These are phyloP conservation scores for Phytopythium litorale DNA, from an alignment of 352 stramenopile genomes.

Conservation along the genomic window DNA sequence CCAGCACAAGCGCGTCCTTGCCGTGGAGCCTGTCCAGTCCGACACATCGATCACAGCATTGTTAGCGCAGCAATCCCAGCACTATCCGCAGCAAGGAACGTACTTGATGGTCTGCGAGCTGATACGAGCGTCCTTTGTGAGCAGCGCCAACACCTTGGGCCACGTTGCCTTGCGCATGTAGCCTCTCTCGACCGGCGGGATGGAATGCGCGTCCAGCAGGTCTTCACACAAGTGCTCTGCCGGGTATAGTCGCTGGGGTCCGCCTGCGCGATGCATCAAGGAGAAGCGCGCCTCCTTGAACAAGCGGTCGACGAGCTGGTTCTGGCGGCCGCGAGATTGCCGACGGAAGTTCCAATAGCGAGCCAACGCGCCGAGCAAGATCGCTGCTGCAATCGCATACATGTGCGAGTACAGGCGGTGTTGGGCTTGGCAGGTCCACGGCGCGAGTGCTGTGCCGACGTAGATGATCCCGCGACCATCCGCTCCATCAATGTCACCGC, in stretches of 20 bases:
- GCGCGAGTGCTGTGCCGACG: slow-evolving; percentile 36
- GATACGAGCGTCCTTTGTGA: slow-evolving; percentile 59
- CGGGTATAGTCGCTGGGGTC: slow-evolving; percentile 40
- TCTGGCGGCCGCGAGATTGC: slow-evolving; percentile 38
- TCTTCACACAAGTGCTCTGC: slow-evolving; percentile 58
- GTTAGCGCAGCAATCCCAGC: background rate
- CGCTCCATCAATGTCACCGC: slow-evolving; percentile 28
- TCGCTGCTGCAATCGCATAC: slow-evolving; percentile 31
- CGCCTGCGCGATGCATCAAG: slow-evolving; percentile 38
- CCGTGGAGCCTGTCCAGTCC: slow-evolving; percentile 23
- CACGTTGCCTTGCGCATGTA: slow-evolving; percentile 47
- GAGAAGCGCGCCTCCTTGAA: slow-evolving; percentile 70
- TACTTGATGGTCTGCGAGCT: slow-evolving; percentile 37
- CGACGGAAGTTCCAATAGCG: slow-evolving; percentile 31
- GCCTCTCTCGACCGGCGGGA: slow-evolving; percentile 19
- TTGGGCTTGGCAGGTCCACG: slow-evolving; percentile 47
- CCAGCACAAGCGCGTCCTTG: slow-evolving; percentile 49
- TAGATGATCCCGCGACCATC: slow-evolving; percentile 19
- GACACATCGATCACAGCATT: slow-evolving; percentile 9
- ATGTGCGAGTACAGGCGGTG: slow-evolving; percentile 44
- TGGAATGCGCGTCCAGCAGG: slow-evolving; percentile 34
- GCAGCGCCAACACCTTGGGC: slow-evolving; percentile 47
- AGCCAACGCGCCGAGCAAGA: slow-evolving; percentile 23
- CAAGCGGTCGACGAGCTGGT: slow-evolving; percentile 49
- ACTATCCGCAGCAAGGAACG: slow-evolving; percentile 9